Conservation (phyloP, 306 rosid species). For the Sesbania bispinosa region DNA sequence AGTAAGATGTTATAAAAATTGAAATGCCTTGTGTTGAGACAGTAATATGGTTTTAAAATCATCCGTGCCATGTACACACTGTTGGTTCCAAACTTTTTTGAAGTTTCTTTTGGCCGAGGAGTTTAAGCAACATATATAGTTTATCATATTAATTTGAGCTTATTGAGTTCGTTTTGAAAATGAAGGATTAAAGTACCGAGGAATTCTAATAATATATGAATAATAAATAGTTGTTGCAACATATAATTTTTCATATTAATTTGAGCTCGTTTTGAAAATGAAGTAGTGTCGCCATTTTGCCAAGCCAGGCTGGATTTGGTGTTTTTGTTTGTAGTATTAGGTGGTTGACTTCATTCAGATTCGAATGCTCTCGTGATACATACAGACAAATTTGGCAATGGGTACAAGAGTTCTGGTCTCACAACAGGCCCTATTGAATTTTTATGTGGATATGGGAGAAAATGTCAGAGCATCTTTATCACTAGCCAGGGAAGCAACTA, state of each 20-base stretch:
- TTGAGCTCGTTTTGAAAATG: neutral
- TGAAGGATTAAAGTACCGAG: neutral
- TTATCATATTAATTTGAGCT: neutral
- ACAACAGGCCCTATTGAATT: neutral
- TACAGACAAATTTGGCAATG: neutral
- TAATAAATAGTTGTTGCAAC: neutral
- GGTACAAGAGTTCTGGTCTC: neutral
- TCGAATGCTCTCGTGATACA: neutral
- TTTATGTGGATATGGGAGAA: neutral
- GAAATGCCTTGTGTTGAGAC: neutral
- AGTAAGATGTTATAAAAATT: too few species aligned
- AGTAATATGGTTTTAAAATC: neutral
- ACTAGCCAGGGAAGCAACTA: too few species aligned
- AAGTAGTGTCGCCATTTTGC: neutral
- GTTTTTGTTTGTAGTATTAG: neutral
- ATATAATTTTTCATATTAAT: neutral
- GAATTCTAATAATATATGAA: neutral
- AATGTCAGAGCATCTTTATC: too few species aligned
- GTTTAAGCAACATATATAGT: neutral
- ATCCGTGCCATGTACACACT: neutral
- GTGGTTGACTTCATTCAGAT: neutral
- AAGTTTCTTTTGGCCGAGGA: neutral
- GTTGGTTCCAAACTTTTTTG: neutral
- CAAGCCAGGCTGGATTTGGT: neutral
- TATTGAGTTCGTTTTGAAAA: neutral